Evolutionary conservation across 257 asterid genomes (phyloP), one percentile per base, ranked within the genome.

Genomic region (Nicotiana otophora): DNA sequence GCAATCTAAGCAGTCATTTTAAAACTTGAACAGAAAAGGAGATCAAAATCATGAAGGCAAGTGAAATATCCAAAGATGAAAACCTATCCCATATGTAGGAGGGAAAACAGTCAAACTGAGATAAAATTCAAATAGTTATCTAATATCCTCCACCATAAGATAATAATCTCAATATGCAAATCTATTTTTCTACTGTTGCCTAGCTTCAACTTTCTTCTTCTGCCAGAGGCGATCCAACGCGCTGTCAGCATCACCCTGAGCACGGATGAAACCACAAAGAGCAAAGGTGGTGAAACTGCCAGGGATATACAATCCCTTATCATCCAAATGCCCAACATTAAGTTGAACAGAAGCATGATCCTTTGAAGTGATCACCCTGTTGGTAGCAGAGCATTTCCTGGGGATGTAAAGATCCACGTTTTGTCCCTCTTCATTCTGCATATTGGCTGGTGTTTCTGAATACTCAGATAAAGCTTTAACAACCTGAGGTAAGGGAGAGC

Each of bases 291-390:
- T 81, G 82, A 84, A 90, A 53, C 74, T 87, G 14, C 96, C 95
- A 2, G 90, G 51, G 3, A 42, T 92, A 85, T 93, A 93, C 0
- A 88, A 11, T 15, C 98, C 98, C 51, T 67, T 83, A 88, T 91
- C 98, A 80, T 95, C 97, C 90, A 94, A 76, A 86, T 94, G 98
- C 0, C 97, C 97, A 12, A 94, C 42, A 67, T 94, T 94, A 80
- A 95, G 85, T 88, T 94, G 98, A 33, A 94, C 97, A 4, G 98
- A 93, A 0, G 97, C 98, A 39, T 94, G 98, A 83, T 94, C 98
- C 93, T 93, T 94, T 8, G 98, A 94, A 10, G 97, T 95, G 79
- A 95, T 93, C 88, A 94, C 83, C 91, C 98, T 89, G 81, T 93
- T 95, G 4, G 98, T 95, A 11, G 97, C 97, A 1, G 97, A 94